Evolutionary conservation across 164 flowering plant species (phyloP).

Genomic region (Santalum album): DNA sequence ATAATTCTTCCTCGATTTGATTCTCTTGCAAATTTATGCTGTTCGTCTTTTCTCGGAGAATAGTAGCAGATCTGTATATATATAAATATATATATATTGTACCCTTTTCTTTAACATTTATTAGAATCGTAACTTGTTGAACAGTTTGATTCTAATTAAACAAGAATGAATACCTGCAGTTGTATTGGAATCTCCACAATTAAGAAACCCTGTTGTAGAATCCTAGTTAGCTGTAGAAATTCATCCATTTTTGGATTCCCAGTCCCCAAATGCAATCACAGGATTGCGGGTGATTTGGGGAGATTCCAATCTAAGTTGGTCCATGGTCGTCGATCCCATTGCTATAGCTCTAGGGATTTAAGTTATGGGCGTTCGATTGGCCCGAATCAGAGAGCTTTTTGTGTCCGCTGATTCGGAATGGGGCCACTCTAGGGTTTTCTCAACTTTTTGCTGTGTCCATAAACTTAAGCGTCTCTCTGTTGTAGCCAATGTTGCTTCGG

Average conservation of each 20-base stretch:
- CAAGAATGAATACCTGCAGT: conserved; percentile 29
- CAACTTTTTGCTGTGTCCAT: conserved; percentile 9
- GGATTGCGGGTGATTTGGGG: conserved; percentile 21
- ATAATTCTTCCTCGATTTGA: neutral
- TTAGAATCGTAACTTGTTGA: too few species aligned
- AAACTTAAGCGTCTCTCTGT: conserved; percentile 18
- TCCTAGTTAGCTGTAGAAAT: conserved; percentile 28
- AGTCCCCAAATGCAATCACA: conserved; percentile 13
- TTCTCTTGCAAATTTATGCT: neutral
- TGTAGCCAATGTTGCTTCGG: conserved; percentile 47
- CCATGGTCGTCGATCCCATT: conserved; percentile 7
- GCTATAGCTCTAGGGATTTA: conserved; percentile 8
- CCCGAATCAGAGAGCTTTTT: conserved; percentile 26
- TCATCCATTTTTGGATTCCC: conserved; percentile 32
- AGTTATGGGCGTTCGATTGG: conserved; percentile 14
- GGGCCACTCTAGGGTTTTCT: conserved; percentile 30
- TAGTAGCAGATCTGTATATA: conserved; percentile 16
- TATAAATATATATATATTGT: neutral
- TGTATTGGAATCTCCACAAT: conserved; percentile 47
- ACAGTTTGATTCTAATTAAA: neutral
- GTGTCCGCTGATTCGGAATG: conserved; percentile 26
- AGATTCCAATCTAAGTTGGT: conserved; percentile 19
- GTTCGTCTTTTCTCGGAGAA: conserved; percentile 16
- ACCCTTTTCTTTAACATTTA: neutral
- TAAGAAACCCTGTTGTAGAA: conserved; percentile 68